phyloP scores from a whole-genome alignment of 2,329 filamentous ascomycete genomes.

The Fusarium sp. region DNA sequence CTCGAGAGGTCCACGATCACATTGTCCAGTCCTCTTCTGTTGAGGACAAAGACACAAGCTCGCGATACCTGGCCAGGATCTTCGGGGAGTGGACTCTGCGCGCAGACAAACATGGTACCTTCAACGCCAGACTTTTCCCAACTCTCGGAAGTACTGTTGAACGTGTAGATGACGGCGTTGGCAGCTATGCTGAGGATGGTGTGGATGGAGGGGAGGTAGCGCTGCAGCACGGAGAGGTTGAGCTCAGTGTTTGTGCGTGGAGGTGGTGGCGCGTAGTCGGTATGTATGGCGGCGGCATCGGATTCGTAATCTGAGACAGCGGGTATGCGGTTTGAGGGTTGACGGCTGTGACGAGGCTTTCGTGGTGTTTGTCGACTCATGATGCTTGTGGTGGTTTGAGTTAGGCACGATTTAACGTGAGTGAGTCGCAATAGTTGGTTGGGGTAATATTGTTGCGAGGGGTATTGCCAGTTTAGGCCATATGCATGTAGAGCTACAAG shows the following conservation, averaged over 20 bases:
- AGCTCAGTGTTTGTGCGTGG: conserved; percentile 85
- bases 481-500: not conserved
- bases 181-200: conserved; percentile 84
- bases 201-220: conserved; percentile 81
- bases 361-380: conserved; percentile 63
- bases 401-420: conserved; percentile 18
- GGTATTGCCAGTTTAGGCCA: not conserved
- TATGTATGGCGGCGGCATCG: conserved; percentile 65
- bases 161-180: conserved; percentile 88
- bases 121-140: conserved; percentile 92
- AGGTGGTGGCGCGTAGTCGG: conserved; percentile 59
- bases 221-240: conserved; percentile 85
- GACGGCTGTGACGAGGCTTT: conserved; percentile 57
- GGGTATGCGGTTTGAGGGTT: conserved; percentile 57
- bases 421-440: not conserved
- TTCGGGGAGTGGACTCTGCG: conserved; percentile 63
- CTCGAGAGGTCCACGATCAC: conserved; percentile 74
- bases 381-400: conserved; percentile 31
- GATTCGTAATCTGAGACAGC: conserved; percentile 74
- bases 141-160: conserved; percentile 70
- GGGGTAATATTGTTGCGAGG: not conserved
- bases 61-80: conserved; percentile 54
- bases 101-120: conserved; percentile 90
- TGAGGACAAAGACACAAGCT: conserved; percentile 78
- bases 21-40: conserved; percentile 78